Base-by-base conservation (phyloP, 2,329 filamentous ascomycete genomes). In the Fusarium tjaetaba region DNA sequence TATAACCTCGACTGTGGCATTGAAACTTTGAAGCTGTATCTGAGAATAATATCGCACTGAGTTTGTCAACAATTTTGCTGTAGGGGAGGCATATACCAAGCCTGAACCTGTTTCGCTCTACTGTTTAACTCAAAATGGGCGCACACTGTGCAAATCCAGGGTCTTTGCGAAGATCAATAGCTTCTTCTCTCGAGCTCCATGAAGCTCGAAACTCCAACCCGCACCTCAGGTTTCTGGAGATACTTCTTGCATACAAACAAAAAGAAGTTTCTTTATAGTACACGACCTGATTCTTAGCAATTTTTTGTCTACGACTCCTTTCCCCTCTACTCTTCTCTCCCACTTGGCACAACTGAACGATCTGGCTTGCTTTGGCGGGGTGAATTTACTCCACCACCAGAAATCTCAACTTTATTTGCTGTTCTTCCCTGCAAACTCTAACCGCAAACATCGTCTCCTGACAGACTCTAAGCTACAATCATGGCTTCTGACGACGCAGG, bases 331-430 rank as follows among this genome's bases (percentile, higher is more conserved):
- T 45, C 30, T n/a, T 24, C 8, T 30, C 46, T 49, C 67, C 71
- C 60, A 69, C 70, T 61, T 60, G 55, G 51, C 71, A 66, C 72
- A 65, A 65, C 49, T 63, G 67, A 48, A 36, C 34, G 24, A 20
- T 51, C 36, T 43, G 28, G 38, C 34, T 56, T 28, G 55, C 34
- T 75, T 76, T 77, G 75, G 76, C 75, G 74, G 74, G 76, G 76
- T 77, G 76, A 76, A 70, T 67, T 75, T 75, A 52, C 74, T 77
- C 76, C 76, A 76, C 75, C 65, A 74, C 55, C 46, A 73, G 68
- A 77, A 77, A 77, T 77, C 76, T 77, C 76, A 75, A 68, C 74
- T 72, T 64, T 53, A 43, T 28, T 46, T 53, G 36, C 52, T 53
- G 48, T 46, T 46, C 52, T 52, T 65, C 20, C 46, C 46, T 51